Percentiles rank a stretch among this genome's conserved stretches.
Evolutionary conservation across 208 protist species (phyloP).

Genomic region (Tritrichomonas foetus): DNA sequence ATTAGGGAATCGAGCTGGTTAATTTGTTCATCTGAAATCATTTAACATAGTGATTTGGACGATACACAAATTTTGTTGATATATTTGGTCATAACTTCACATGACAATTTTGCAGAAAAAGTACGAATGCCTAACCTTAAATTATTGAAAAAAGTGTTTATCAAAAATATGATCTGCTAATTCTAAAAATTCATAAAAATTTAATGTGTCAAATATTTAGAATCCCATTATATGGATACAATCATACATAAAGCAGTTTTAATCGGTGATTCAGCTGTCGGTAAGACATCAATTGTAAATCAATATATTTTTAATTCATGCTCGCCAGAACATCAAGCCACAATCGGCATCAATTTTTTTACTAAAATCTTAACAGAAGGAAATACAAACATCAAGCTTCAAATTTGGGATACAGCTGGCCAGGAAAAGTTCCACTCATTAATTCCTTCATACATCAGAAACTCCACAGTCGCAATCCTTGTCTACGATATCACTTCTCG

Average conservation of each 20-base stretch:
- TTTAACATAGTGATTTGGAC: no score
- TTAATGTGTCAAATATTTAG: no score
- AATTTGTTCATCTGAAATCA: no score
- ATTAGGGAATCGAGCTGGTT: no score
- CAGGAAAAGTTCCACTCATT: constrained; percentile 20
- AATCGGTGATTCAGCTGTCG: background rate
- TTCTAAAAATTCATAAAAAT: no score
- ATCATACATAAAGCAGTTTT: background rate
- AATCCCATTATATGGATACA: no score
- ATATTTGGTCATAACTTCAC: no score
- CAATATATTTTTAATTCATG: constrained; percentile 78
- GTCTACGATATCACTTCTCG: background rate
- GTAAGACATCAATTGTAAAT: constrained; percentile 31
- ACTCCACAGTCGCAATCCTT: background rate
- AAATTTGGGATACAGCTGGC: constrained; percentile 36
- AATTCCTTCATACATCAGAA: constrained; percentile 29
- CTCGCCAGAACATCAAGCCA: constrained; percentile 60
- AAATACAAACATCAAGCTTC: background rate
- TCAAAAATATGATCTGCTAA: no score
- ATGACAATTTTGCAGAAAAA: no score
- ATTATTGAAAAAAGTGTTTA: no score
- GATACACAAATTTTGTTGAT: no score
- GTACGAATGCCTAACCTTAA: no score
- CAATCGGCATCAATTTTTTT: constrained; percentile 40
- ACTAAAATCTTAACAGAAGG: background rate